Evolutionary conservation across 2,329 filamentous ascomycete species (phyloP).

Genomic region (Colletotrichum echinochloae): DNA sequence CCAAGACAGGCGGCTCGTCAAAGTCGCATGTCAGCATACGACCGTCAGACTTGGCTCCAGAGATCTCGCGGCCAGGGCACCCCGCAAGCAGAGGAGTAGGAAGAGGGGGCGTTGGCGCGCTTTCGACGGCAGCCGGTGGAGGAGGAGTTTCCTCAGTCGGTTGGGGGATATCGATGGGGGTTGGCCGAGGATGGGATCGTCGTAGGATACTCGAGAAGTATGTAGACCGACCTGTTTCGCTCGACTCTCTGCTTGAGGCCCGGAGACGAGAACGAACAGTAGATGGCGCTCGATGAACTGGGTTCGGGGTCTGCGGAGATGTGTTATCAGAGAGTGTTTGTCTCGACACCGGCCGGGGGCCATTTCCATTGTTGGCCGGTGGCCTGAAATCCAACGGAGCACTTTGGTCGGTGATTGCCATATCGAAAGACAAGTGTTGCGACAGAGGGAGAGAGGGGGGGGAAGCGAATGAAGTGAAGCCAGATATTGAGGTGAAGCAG

Average conservation of each 20-base stretch:
- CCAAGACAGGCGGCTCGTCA: slow-evolving; percentile 47
- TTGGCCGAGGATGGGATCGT: slow-evolving; percentile 10
- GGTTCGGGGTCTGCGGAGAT: not conserved
- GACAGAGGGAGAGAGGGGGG: accelerated
- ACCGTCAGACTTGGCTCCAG: slow-evolving; percentile 52
- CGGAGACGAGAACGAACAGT: not conserved
- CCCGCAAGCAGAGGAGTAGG: slow-evolving; percentile 58
- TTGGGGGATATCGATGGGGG: not conserved
- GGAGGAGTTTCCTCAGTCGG: not conserved
- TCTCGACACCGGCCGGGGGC: not conserved
- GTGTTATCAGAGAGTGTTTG: not conserved
- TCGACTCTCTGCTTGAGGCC: not conserved
- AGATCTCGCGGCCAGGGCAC: slow-evolving; percentile 54
- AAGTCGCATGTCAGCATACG: slow-evolving; percentile 50
- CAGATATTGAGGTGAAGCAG: not conserved
- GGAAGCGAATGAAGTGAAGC: no score
- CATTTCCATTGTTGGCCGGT: not conserved
- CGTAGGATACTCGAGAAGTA: slow-evolving; percentile 14
- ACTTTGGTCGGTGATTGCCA: not conserved
- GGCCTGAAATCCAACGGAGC: not conserved
- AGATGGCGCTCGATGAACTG: not conserved
- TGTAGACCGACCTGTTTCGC: slow-evolving; percentile 1
- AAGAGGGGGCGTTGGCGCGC: slow-evolving; percentile 11
- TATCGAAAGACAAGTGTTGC: not conserved
- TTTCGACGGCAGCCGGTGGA: not conserved